Evolutionary conservation across 129 eudicot species (phyloP).

Genomic region (Gnaphalium uliginosum): DNA sequence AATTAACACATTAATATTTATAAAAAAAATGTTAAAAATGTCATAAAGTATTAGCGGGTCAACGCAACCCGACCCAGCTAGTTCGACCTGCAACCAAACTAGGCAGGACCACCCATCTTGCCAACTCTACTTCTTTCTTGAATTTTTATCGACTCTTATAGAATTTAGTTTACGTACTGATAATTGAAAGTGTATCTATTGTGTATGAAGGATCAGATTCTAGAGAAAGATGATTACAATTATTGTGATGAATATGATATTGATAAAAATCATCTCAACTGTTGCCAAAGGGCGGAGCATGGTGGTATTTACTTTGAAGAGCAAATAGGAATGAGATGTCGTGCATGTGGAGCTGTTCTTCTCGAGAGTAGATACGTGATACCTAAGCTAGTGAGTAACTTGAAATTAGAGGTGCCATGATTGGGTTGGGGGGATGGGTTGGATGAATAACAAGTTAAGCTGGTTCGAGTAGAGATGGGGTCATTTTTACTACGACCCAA

Average conservation of each 20-base stretch:
- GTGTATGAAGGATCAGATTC: too few species aligned
- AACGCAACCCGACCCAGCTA: background rate
- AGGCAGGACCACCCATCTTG: background rate
- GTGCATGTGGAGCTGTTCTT: slow-evolving; percentile 37
- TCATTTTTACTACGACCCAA: background rate
- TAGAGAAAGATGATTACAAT: background rate
- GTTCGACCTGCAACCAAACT: background rate
- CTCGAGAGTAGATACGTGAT: slow-evolving; percentile 40
- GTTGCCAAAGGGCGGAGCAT: slow-evolving; percentile 44
- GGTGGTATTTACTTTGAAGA: slow-evolving; percentile 28
- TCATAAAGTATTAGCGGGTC: background rate
- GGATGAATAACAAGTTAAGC: too few species aligned
- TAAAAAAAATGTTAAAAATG: background rate
- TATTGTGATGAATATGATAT: background rate
- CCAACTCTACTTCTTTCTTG: background rate
- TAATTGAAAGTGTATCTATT: too few species aligned
- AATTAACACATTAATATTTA: background rate
- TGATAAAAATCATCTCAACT: too few species aligned
- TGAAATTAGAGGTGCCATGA: background rate
- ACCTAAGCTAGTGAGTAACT: slow-evolving; percentile 46
- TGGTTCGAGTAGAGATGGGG: too few species aligned
- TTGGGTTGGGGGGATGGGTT: background rate
- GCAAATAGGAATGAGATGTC: slow-evolving; percentile 48
- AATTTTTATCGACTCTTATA: too few species aligned
- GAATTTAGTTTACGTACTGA: too few species aligned